A percentile compares a stretch with the other conserved stretches of the same genome.
Evolutionary conservation across 345 rosid species (phyloP).

Genomic region (Rhizophora mangle): DNA sequence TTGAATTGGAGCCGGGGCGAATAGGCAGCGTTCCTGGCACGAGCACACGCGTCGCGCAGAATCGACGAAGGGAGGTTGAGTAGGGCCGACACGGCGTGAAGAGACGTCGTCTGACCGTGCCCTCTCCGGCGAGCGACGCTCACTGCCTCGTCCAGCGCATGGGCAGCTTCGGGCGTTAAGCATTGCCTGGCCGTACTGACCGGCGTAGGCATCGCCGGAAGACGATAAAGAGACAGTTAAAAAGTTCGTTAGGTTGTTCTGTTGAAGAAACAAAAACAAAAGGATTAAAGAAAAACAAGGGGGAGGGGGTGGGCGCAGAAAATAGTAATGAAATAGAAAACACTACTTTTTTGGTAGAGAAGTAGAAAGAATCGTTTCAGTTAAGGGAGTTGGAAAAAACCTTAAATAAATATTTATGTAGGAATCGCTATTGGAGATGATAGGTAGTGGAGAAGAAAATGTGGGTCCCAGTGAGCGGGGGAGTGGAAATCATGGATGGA

Average conservation of each 20-base stretch:
- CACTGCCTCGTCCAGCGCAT: constrained; percentile 78
- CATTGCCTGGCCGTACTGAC: constrained; percentile 80
- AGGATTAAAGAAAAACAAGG: too few species aligned
- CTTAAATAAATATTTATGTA: constrained; percentile 28
- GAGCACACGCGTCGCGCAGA: constrained; percentile 76
- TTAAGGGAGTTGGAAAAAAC: not conserved
- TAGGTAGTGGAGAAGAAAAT: constrained; percentile 17
- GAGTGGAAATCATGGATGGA: constrained; percentile 25
- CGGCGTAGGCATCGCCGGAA: constrained; percentile 94
- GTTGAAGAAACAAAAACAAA: not conserved
- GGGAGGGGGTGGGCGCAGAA: too few species aligned
- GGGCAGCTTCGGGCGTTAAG: constrained; percentile 69
- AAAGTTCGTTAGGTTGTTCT: not conserved
- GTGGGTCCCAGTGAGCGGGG: constrained; percentile 14
- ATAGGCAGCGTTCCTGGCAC: constrained; percentile 65
- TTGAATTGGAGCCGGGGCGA: constrained; percentile 73
- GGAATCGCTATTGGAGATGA: constrained; percentile 11
- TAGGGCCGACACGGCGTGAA: constrained; percentile 78
- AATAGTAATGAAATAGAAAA: too few species aligned
- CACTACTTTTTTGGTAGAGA: too few species aligned
- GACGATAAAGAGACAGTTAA: constrained; percentile 8
- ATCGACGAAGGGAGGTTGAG: constrained; percentile 61
- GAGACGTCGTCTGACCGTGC: constrained; percentile 85
- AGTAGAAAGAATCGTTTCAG: not conserved
- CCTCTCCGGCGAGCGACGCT: constrained; percentile 64